A percentile compares a stretch with the other conserved stretches of the same genome.
Evolutionary conservation across 352 stramenopile species (phyloP).

Genomic region (Pythium biforme): DNA sequence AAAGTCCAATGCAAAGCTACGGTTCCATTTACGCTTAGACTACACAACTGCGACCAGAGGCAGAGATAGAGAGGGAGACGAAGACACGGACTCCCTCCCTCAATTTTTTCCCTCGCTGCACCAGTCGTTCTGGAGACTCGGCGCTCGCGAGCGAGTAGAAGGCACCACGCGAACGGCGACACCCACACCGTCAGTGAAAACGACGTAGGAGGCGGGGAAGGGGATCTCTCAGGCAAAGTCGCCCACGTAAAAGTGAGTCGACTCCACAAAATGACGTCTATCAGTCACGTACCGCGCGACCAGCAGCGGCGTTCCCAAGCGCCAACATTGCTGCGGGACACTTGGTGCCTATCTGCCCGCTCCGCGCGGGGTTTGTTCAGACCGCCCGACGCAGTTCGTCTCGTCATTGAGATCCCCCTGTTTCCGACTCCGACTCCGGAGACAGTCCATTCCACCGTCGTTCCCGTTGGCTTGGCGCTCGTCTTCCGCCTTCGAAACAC

Average conservation of each 20-base stretch:
- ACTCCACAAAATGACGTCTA: slow-evolving; percentile 65
- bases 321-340: slow-evolving; percentile 80
- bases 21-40: not conserved
- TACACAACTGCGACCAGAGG: not conserved
- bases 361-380: slow-evolving; percentile 61
- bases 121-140: not conserved
- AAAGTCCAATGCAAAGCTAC: too few species aligned
- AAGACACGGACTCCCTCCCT: slow-evolving; percentile 5
- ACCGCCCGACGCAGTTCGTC: slow-evolving; percentile 84
- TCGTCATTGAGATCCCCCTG: slow-evolving; percentile 72
- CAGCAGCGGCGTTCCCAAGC: slow-evolving; percentile 23
- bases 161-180: not conserved
- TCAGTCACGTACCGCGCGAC: slow-evolving; percentile 59
- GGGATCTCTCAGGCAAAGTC: slow-evolving; percentile 64
- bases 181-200: not conserved
- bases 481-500: too few species aligned
- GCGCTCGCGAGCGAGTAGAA: not conserved
- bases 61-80: not conserved
- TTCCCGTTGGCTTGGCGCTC: too few species aligned
- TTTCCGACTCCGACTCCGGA: not conserved
- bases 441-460: too few species aligned
- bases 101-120: not conserved
- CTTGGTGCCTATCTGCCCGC: slow-evolving; percentile 21
- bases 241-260: slow-evolving; percentile 23
- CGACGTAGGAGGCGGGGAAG: not conserved